These are phyloP conservation scores for Linnemannia schmuckeri DNA, from an alignment of 192 early-diverging fungal species.

Conservation along the genomic window DNA sequence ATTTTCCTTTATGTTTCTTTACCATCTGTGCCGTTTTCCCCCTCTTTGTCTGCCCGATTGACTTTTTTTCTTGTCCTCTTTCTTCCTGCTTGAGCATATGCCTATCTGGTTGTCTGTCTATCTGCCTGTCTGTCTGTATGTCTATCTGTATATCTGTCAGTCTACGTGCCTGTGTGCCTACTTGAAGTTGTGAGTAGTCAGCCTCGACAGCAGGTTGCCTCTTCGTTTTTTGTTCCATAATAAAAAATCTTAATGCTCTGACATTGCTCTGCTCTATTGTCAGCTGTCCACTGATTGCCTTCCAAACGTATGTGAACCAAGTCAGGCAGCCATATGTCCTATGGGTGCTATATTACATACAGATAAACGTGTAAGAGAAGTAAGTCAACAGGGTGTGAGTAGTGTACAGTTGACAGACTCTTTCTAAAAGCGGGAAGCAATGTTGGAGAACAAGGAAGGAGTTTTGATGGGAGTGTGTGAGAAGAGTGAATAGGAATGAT, in stretches of 20 bases:
- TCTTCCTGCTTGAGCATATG: background rate
- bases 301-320: no score
- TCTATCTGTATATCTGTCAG: background rate
- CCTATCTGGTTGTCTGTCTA: background rate
- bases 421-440: constrained; percentile 4
- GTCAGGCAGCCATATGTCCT: no score
- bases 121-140: background rate
- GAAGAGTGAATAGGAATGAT: background rate
- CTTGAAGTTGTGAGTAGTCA: no score
- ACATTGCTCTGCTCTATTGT: no score
- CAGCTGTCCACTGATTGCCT: no score
- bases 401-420: background rate
- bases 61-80: background rate
- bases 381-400: no score
- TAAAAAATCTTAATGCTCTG: no score
- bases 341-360: no score
- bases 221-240: no score
- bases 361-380: no score
- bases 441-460: background rate
- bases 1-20: background rate
- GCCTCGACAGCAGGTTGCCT: no score
- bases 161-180: background rate
- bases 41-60: background rate
- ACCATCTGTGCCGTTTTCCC: background rate
- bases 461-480: background rate